A percentile compares a stretch with the other conserved stretches of the same genome.
These are phyloP conservation scores for Aspergillus sergii DNA, from an alignment of 2,329 filamentous ascomycete species.

Conservation along the genomic window DNA sequence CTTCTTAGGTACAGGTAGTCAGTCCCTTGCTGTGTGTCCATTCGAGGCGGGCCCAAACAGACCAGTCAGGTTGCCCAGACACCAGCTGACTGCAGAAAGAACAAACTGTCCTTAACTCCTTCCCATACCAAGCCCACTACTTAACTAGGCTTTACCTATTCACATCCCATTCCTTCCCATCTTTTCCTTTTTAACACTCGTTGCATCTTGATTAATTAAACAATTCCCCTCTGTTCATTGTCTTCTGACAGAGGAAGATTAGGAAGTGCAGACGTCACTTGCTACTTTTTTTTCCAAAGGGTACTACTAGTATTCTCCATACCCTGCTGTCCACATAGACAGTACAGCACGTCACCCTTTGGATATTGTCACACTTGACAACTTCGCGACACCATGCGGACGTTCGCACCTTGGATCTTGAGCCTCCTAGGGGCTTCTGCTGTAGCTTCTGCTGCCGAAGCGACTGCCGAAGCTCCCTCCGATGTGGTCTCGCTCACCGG, in stretches of 20 bases:
- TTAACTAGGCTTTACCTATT: slow-evolving; percentile 16
- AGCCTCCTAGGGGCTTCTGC: slow-evolving; percentile 43
- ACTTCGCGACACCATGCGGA: slow-evolving; percentile 36
- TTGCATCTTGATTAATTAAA: neutral
- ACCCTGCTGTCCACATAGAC: neutral
- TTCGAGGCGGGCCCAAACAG: slow-evolving; percentile 25
- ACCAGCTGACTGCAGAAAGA: slow-evolving; percentile 36
- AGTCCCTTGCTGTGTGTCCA: slow-evolving; percentile 23
- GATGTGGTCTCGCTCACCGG: slow-evolving; percentile 85
- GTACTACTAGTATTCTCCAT: neutral
- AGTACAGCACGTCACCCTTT: neutral
- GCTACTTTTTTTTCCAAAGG: neutral
- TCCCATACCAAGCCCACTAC: slow-evolving; percentile 15
- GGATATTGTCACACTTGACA: neutral
- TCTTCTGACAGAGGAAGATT: neutral
- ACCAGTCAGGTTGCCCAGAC: slow-evolving; percentile 31
- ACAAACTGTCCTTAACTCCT: slow-evolving; percentile 46
- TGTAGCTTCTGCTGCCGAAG: slow-evolving; percentile 38
- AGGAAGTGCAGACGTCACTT: neutral
- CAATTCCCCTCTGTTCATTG: neutral
- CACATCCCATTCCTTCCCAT: slow-evolving; percentile 9
- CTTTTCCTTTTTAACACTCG: slow-evolving; percentile 9
- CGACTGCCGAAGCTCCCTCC: slow-evolving; percentile 50
- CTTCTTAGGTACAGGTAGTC: slow-evolving; percentile 8
- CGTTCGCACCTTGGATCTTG: slow-evolving; percentile 42